phyloP scores from a whole-genome alignment of 179 eudicot genomes.

The Spinacia oleracea region DNA sequence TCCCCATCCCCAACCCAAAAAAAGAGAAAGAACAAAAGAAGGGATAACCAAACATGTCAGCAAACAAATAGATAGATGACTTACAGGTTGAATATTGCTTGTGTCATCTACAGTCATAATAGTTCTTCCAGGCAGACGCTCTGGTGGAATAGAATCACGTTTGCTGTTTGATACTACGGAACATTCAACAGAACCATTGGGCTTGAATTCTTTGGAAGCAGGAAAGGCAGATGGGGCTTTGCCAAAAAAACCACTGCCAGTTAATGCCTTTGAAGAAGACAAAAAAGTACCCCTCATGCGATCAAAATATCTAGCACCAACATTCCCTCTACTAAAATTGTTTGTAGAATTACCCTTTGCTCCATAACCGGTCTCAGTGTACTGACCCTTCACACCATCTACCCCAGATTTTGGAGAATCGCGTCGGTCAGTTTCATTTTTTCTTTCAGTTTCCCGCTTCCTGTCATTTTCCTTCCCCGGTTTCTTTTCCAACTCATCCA shows the following conservation, averaged over 20 bases:
- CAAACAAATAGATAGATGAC: conserved; percentile 30
- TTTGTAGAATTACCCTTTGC: conserved; percentile 45
- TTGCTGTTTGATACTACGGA: conserved; percentile 47
- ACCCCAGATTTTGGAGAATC: conserved; percentile 50
- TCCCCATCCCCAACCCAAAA: neutral
- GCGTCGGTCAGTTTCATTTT: conserved; percentile 57
- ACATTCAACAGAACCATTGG: conserved; percentile 46
- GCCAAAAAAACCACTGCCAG: conserved; percentile 81
- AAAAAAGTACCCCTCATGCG: conserved; percentile 83
- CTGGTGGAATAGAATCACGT: conserved; percentile 55
- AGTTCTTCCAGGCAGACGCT: conserved; percentile 41
- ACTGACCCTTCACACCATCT: conserved; percentile 49
- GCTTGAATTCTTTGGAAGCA: conserved; percentile 63
- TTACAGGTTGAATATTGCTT: conserved; percentile 56
- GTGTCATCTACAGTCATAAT: conserved; percentile 60
- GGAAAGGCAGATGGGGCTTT: conserved; percentile 47
- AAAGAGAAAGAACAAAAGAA: neutral
- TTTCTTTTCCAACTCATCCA: conserved; percentile 77
- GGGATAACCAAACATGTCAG: conserved; percentile 5
- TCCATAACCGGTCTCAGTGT: conserved; percentile 46
- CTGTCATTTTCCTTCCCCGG: conserved; percentile 64
- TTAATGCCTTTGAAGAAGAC: conserved; percentile 83
- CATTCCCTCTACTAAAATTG: conserved; percentile 59
- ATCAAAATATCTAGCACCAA: conserved; percentile 85
- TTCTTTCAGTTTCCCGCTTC: conserved; percentile 55